Percentiles rank a stretch among this genome's conserved stretches.
Conservation (phyloP, 352 stramenopile genomes). For the Phytophthora nicotianae region DNA sequence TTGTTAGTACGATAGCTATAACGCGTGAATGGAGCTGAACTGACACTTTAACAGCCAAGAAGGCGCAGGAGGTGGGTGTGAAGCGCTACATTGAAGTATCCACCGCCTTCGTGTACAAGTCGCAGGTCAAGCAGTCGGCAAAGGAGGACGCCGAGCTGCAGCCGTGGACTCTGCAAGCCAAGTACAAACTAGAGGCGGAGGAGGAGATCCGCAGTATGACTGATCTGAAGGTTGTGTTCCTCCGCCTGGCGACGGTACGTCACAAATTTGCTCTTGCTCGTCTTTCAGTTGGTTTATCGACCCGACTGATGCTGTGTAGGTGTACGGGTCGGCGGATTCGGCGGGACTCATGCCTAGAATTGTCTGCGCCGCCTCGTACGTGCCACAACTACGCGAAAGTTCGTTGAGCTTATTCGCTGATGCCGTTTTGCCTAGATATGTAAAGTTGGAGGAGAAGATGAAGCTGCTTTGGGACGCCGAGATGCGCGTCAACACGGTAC, state of each 20-base stretch:
- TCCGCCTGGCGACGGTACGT: conserved; percentile 74
- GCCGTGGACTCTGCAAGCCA: conserved; percentile 86
- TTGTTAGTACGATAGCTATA: not conserved
- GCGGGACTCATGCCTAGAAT: conserved; percentile 87
- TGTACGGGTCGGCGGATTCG: conserved; percentile 82
- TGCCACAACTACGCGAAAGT: not conserved
- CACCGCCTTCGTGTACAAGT: conserved; percentile 91
- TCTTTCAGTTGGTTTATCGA: not conserved
- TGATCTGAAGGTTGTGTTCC: conserved; percentile 68
- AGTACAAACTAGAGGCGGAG: conserved; percentile 88
- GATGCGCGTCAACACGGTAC: conserved; percentile 88
- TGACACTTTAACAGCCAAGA: conserved; percentile 46
- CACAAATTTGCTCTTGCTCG: not conserved
- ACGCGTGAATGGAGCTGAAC: not conserved
- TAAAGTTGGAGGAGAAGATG: conserved; percentile 88
- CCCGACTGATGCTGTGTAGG: conserved; percentile 33
- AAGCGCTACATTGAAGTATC: conserved; percentile 87
- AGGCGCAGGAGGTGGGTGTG: conserved; percentile 68
- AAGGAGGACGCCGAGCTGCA: conserved; percentile 65
- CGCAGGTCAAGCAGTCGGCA: conserved; percentile 71
- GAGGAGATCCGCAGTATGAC: conserved; percentile 66
- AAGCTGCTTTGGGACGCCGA: conserved; percentile 88
- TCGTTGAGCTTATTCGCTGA: not conserved
- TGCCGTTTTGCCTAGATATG: conserved; percentile 50
- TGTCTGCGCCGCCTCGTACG: conserved; percentile 83